Conservation (phyloP, 257 asterid species). For the Plectranthus barbatus region DNA sequence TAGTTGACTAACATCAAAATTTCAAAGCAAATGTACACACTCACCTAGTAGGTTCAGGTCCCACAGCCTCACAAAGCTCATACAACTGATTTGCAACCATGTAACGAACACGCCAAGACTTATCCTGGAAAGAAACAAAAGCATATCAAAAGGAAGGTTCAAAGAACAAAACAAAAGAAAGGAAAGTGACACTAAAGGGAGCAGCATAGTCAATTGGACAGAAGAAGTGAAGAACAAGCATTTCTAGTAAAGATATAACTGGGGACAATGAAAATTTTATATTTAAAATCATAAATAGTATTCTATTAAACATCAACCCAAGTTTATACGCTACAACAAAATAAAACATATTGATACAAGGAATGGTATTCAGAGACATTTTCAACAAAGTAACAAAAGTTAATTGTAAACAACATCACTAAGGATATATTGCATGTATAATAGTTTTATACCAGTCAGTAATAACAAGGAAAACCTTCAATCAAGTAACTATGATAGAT, state of each 20-base stretch:
- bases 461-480: not conserved
- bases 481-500: too few species aligned
- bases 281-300: not conserved
- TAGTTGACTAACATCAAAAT: not conserved
- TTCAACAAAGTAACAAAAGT: not conserved
- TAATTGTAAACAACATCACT: not conserved
- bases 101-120: conserved; percentile 99
- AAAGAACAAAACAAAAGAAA: not conserved
- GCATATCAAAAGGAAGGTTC: not conserved
- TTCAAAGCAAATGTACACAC: conserved; percentile 4
- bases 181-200: not conserved
- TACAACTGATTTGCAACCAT: conserved; percentile 98
- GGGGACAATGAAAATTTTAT: not conserved
- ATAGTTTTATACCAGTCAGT: not conserved
- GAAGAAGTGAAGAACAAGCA: not conserved
- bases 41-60: conserved; percentile 90
- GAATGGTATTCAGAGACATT: not conserved
- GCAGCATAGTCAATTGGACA: conserved; percentile 2
- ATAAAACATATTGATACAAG: not conserved
- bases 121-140: conserved; percentile 48
- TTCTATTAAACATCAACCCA: not conserved
- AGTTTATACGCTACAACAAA: not conserved
- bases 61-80: conserved; percentile 97
- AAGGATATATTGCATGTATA: not conserved
- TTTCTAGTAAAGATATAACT: not conserved